Evolutionary conservation across 495 filamentous ascomycete genomes (phyloP), one percentile per base, ranked within the genome.

Genomic region (Penicillium cinerascens): DNA sequence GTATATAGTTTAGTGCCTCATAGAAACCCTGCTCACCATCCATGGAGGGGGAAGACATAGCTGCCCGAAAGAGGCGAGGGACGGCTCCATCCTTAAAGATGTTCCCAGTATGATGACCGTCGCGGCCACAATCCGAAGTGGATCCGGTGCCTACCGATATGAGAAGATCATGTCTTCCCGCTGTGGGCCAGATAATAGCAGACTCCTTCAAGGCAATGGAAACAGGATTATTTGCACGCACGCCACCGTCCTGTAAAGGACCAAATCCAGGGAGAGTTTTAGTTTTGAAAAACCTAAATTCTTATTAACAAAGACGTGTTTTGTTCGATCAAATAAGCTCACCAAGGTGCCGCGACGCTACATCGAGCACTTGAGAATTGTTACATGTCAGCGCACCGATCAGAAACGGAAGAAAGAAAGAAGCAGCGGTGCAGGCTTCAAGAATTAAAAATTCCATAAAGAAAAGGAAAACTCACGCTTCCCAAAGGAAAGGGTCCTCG

Each of bases 241-340:
- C 58, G 0, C 69, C 70, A 11, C 57, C 67, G 50, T 73, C 72
- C 54, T 75, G 69, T 21, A 75, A 64, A 0, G 61, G 60, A 5
- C 65, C 66, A 25, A 72, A 46, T 1, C 64, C 62, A 10, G 54
- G 42, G 7, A 75, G 56, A 22, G 42, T 16, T 37, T 67, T 67
- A 4, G 67, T 58, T 15, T 41, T 44, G 48, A 72, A 72, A 44
- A 56, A 71, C 46, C 67, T 66, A 23, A 20, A 10, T 40, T 1
- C n/a, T 17, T 23, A 40, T 58, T 44, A 62, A 39, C 21, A 47
- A 42, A 42, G 45, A 17, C 41, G 22, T 13, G 13, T 29, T n/a
- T 35, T 5, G 13, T 38, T 23, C 22, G 22, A 13, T 21, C 23
- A 22, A 33, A 43, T n/a, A 39, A 15, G n/a, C 52, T 56, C 53